Evolutionary conservation across 345 rosid species (phyloP).

Genomic region (Lumnitzera racemosa): DNA sequence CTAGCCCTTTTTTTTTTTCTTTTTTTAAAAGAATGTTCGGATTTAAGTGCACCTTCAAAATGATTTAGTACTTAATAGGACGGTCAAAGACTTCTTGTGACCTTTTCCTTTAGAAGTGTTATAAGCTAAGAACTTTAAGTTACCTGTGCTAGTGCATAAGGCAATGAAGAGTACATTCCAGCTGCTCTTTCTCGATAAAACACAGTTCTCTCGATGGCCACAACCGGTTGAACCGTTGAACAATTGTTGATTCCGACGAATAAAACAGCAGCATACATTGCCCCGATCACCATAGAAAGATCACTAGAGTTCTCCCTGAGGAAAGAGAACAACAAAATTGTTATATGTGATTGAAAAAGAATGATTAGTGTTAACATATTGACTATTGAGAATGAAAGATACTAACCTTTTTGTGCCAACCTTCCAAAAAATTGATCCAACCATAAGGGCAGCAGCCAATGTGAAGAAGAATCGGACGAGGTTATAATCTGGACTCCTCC

Average conservation of each 20-base stretch:
- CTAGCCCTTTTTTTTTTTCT: too few relatives aligned
- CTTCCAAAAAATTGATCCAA: slow-evolving; percentile 43
- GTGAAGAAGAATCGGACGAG: slow-evolving; percentile 35
- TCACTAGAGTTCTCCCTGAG: slow-evolving; percentile 29
- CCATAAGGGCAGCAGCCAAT: slow-evolving; percentile 22
- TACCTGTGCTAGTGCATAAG: slow-evolving; percentile 16
- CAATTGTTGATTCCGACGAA: slow-evolving; percentile 21
- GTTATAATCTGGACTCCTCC: slow-evolving; percentile 51
- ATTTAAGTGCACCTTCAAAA: too few relatives aligned
- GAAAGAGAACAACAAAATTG: neutral
- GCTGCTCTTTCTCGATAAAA: slow-evolving; percentile 24
- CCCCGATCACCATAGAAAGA: slow-evolving; percentile 29
- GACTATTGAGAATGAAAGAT: neutral
- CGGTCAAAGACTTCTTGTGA: too few relatives aligned
- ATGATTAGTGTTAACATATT: neutral
- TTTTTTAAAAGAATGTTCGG: too few relatives aligned
- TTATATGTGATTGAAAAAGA: neutral
- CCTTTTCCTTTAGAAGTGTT: too few relatives aligned
- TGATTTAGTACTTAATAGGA: too few relatives aligned
- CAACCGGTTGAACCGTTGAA: slow-evolving; percentile 16
- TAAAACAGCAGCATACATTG: slow-evolving; percentile 16
- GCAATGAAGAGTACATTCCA: slow-evolving; percentile 13
- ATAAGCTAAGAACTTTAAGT: neutral
- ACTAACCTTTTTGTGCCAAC: slow-evolving; percentile 31
- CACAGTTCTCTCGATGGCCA: slow-evolving; percentile 17